Evolutionary conservation across 1,284 basidiomycete genomes (phyloP), one percentile per base, ranked within the genome.

Genomic region (Ganoderma leucocontextum): DNA sequence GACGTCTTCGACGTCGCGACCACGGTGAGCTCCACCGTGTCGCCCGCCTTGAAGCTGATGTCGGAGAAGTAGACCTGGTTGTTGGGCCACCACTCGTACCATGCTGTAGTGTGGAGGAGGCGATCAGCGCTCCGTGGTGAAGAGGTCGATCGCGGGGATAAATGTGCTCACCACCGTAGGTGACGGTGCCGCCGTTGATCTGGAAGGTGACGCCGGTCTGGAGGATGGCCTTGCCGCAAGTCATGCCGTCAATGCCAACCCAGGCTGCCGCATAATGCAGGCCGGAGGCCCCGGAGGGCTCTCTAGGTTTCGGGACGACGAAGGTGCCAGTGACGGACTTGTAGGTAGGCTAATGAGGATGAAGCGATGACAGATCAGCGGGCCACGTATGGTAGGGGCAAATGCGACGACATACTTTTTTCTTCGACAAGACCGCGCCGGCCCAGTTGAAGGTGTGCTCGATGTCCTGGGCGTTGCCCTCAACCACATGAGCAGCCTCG

Each of bases 1-100:
- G 70, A 57, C 36, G 72, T 79, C 19, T 69, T 71, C 53, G 69
- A 74, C 22, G 77, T 63, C 25, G 79, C 77, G 58, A 75, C 76
- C 33, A 79, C 75, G 52, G 76, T 77, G 52, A 77, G 70, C 35
- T 69, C 78, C 65, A 80, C 73, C 3, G 70, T 69, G 74, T 82
- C 74, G 49, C 80, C 79, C 1, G 76, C 69, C 63, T 64, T 69
- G 72, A 78, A 63, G 61, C 67, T 64, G 73, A 82, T 80, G 65
- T 78, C 80, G 15, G 67, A 68, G 74, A 81, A 81, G 73, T 79
- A 77, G 64, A 73, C 66, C 17, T 79, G 77, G 71, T 70, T 77
- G 69, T 75, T 80, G 42, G 80, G 80, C 75, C 75, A 82, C 77
- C 79, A 82, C 69, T 81, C 80, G 70, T 78, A 81, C 80, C 80